phyloP scores from a whole-genome alignment of 169 alveolate genomes.

The Theileria orientalis region DNA sequence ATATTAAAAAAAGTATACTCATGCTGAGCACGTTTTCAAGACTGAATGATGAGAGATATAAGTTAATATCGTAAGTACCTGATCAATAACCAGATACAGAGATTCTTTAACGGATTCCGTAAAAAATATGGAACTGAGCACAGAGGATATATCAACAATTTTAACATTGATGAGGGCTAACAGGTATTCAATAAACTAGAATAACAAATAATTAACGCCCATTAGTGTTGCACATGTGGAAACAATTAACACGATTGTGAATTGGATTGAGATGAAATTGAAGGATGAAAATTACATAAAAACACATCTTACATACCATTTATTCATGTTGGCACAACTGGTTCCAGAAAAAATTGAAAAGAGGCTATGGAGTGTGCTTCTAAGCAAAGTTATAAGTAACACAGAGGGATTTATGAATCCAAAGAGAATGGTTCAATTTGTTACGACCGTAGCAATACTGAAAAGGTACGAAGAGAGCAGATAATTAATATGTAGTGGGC shows the following conservation, averaged over 20 bases:
- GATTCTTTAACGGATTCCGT: background rate
- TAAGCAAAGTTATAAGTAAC: background rate
- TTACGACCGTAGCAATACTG: slow-evolving; percentile 3
- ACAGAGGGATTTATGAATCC: background rate
- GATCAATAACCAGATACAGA: background rate
- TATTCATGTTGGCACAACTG: slow-evolving; percentile 5
- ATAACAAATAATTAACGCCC: background rate
- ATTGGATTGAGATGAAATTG: slow-evolving; percentile 26
- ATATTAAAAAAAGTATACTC: slow-evolving; percentile 2
- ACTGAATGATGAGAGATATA: background rate
- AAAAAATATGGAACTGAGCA: background rate
- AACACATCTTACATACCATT: slow-evolving; percentile 22
- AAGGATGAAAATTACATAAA: slow-evolving; percentile 23
- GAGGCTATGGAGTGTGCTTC: background rate
- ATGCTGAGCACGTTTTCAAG: slow-evolving; percentile 7
- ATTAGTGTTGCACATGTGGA: background rate
- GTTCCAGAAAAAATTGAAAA: background rate
- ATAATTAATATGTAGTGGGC: background rate
- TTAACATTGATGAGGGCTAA: slow-evolving; percentile 16
- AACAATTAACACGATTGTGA: slow-evolving; percentile 14
- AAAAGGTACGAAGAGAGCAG: background rate
- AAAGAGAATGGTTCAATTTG: background rate
- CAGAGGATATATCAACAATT: slow-evolving; percentile 26
- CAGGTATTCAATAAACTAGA: slow-evolving; percentile 13
- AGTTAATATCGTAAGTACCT: background rate